phyloP scores from a whole-genome alignment of 805 yeast genomes.

The Ogataea allantospora region DNA sequence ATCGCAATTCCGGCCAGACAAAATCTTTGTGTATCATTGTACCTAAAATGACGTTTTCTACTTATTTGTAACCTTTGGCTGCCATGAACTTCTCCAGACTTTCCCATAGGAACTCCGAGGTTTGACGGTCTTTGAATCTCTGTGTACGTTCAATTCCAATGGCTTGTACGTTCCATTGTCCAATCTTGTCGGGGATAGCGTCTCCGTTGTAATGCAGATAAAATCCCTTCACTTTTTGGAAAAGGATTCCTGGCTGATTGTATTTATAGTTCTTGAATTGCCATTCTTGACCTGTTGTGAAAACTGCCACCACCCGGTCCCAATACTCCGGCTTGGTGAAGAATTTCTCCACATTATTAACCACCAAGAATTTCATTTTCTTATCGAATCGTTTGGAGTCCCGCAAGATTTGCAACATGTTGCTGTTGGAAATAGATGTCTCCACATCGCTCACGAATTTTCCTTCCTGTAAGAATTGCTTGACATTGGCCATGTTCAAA shows the following conservation, averaged over 20 bases:
- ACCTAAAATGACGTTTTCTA: conserved; percentile 10
- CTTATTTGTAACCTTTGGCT: conserved; percentile 54
- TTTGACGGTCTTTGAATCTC: conserved; percentile 86
- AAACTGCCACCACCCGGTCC: conserved; percentile 94
- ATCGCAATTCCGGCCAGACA: conserved; percentile 6
- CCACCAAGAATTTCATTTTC: conserved; percentile 69
- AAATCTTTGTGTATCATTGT: conserved; percentile 8
- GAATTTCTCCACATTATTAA: conserved; percentile 82
- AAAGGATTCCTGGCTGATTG: conserved; percentile 74
- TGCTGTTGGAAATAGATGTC: conserved; percentile 33
- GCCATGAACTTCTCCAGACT: conserved; percentile 71
- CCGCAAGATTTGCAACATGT: conserved; percentile 53
- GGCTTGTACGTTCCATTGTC: conserved; percentile 86
- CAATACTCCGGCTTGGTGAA: conserved; percentile 94
- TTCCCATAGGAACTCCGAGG: conserved; percentile 83
- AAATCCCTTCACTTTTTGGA: conserved; percentile 82
- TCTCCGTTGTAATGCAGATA: conserved; percentile 77
- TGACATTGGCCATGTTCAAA: conserved; percentile 61
- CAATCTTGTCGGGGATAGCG: conserved; percentile 67
- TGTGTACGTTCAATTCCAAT: conserved; percentile 76
- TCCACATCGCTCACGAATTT: conserved; percentile 55
- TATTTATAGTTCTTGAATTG: conserved; percentile 88
- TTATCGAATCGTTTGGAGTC: conserved; percentile 53
- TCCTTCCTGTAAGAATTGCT: conserved; percentile 72
- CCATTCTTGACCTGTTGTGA: conserved; percentile 98